Evolutionary conservation across 352 stramenopile genomes (phyloP).

Genomic region (Phytophthora meadii): DNA sequence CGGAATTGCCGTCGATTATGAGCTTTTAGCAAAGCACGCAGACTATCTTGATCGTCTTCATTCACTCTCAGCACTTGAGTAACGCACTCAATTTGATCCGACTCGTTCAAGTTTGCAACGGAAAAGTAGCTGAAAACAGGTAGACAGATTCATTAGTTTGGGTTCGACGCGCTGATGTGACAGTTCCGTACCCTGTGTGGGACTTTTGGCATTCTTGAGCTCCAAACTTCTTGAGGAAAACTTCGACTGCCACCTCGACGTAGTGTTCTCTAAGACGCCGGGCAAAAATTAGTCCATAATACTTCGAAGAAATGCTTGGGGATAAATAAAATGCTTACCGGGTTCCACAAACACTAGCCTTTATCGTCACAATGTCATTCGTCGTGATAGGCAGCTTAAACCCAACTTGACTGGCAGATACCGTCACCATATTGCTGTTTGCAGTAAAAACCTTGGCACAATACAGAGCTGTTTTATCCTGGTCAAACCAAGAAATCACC

Average conservation of each 20-base stretch:
- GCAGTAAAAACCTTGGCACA: constrained; percentile 32
- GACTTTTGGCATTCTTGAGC: constrained; percentile 55
- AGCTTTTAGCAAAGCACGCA: constrained; percentile 72
- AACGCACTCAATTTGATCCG: constrained; percentile 63
- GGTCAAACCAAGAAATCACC: too few species aligned
- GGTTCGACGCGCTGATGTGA: too few species aligned
- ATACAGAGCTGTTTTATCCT: constrained; percentile 67
- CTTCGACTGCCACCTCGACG: constrained; percentile 74
- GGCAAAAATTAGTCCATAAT: constrained; percentile 3
- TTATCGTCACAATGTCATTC: constrained; percentile 71
- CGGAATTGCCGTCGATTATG: constrained; percentile 77
- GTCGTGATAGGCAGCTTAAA: constrained; percentile 78
- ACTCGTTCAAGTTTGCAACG: constrained; percentile 65
- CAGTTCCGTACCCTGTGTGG: constrained; percentile 51
- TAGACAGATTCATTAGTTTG: background rate
- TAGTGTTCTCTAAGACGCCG: constrained; percentile 50
- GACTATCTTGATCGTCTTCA: constrained; percentile 70
- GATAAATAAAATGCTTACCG: constrained; percentile 31
- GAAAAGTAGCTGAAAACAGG: constrained; percentile 59
- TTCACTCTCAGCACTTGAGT: constrained; percentile 55
- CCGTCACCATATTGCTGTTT: too few species aligned
- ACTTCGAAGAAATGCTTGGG: too few species aligned
- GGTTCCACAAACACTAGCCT: constrained; percentile 60
- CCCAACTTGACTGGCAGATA: constrained; percentile 29
- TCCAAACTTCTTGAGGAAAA: constrained; percentile 64